These are phyloP conservation scores for Aphanomyces cochlioides DNA, from an alignment of 352 stramenopile genomes.

Conservation along the genomic window DNA sequence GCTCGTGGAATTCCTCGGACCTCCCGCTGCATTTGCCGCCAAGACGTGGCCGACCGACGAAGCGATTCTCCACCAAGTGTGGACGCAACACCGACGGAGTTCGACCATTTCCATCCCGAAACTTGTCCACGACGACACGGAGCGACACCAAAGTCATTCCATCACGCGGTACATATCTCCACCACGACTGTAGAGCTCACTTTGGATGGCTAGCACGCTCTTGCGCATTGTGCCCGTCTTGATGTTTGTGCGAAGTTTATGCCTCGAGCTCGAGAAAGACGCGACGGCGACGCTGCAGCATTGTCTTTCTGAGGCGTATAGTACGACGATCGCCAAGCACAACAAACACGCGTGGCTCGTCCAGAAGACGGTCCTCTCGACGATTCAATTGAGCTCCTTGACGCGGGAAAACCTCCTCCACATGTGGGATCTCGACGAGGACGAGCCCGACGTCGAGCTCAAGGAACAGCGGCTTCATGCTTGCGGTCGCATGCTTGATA, in stretches of 20 bases:
- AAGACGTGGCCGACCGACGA: constrained; percentile 1
- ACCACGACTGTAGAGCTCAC: not conserved
- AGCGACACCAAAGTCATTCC: not conserved
- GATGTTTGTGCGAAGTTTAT: constrained; percentile 2
- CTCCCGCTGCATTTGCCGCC: not conserved
- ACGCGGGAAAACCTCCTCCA: constrained; percentile 1
- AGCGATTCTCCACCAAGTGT: not conserved
- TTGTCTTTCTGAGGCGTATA: constrained; percentile 4
- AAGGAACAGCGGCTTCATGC: constrained; percentile 23
- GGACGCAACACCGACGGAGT: not conserved
- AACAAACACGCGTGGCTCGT: constrained; percentile 27
- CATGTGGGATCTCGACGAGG: constrained; percentile 7
- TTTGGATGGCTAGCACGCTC: not conserved
- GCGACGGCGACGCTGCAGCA: not conserved
- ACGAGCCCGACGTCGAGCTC: constrained; percentile 16
- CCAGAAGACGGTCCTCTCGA: constrained; percentile 20
- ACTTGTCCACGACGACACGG: constrained; percentile 5
- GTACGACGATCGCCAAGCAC: constrained; percentile 16
- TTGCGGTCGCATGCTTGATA: constrained; percentile 23
- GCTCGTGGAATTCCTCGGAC: constrained; percentile 1
- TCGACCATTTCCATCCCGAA: constrained; percentile 12
- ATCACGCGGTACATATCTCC: constrained; percentile 1
- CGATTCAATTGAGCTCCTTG: constrained; percentile 15
- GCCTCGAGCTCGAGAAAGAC: constrained; percentile 20
- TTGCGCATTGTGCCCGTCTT: constrained; percentile 10